A percentile compares a stretch with the other conserved stretches of the same genome.
These are phyloP conservation scores for Yamadazyma friedrichii DNA, from an alignment of 1,139 yeast species.

Conservation along the genomic window DNA sequence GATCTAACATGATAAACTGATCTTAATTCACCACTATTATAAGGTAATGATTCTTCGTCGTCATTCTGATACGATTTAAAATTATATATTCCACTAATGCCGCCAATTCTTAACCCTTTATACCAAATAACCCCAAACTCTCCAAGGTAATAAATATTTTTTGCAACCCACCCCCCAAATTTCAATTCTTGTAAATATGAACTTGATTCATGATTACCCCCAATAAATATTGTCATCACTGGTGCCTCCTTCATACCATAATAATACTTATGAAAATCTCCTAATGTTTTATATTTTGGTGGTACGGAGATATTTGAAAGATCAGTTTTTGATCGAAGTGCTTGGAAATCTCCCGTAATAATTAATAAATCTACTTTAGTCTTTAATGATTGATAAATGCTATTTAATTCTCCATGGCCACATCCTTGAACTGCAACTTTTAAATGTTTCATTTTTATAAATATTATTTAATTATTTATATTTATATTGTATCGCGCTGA, in stretches of 20 bases:
- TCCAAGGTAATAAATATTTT: conserved; percentile 87
- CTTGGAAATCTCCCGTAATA: conserved; percentile 86
- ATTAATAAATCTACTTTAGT: conserved; percentile 59
- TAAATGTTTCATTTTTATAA: conserved; percentile 4
- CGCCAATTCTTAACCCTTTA: conserved; percentile 73
- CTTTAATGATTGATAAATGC: conserved; percentile 48
- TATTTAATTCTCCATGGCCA: conserved; percentile 79
- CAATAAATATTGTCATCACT: conserved; percentile 74
- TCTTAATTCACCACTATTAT: conserved; percentile 41
- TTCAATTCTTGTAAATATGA: conserved; percentile 70
- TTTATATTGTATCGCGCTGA: too few relatives aligned
- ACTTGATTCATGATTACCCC: conserved; percentile 95
- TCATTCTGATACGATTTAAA: conserved; percentile 27
- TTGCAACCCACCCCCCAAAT: conserved; percentile 95
- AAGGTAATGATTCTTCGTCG: conserved; percentile 49
- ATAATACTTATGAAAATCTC: conserved; percentile 80
- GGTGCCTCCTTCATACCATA: conserved; percentile 65
- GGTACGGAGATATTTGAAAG: conserved; percentile 66
- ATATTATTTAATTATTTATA: too few relatives aligned
- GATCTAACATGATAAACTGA: conserved; percentile 77
- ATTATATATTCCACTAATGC: conserved; percentile 83
- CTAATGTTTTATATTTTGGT: conserved; percentile 53
- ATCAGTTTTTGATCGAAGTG: conserved; percentile 65
- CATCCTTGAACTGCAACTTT: conserved; percentile 84
- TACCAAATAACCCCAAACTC: conserved; percentile 72